These are phyloP conservation scores for Dendrobium huoshanense DNA, from an alignment of 106 monocot species.

Conservation along the genomic window DNA sequence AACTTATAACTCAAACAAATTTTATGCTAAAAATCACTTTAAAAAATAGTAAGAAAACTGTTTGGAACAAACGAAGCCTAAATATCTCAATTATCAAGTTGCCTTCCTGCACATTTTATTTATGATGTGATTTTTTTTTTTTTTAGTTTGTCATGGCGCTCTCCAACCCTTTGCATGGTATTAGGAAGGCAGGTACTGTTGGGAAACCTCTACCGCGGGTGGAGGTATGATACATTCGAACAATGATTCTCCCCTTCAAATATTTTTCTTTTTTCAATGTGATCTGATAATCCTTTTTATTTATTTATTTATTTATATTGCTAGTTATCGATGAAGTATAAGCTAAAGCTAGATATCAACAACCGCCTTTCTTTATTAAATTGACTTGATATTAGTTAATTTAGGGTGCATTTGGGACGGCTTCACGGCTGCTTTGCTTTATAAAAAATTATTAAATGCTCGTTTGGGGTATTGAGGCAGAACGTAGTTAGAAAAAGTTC, in stretches of 20 bases:
- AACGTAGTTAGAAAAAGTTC: too few relatives aligned
- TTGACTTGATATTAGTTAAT: background rate
- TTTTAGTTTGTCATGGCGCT: slow-evolving; percentile 95
- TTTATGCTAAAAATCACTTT: too few relatives aligned
- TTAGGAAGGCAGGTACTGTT: slow-evolving; percentile 78
- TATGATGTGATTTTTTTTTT: background rate
- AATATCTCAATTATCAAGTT: too few relatives aligned
- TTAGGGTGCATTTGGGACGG: background rate
- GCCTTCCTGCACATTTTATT: slow-evolving; percentile 7
- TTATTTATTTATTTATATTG: background rate
- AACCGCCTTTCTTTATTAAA: background rate
- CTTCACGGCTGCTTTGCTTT: too few relatives aligned
- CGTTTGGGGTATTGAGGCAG: too few relatives aligned
- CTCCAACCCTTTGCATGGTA: slow-evolving; percentile 83
- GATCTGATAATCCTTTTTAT: background rate
- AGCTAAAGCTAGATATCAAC: background rate
- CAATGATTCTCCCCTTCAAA: background rate
- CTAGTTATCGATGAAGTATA: background rate
- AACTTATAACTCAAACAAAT: too few relatives aligned
- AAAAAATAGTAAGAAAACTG: too few relatives aligned
- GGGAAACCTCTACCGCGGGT: slow-evolving; percentile 88
- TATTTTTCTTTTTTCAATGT: background rate
- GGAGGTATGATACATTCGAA: slow-evolving; percentile 45
- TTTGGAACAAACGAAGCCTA: too few relatives aligned
- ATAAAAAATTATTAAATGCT: too few relatives aligned